Conservation (phyloP, 345 rosid genomes). For the Erodium maritimum region DNA sequence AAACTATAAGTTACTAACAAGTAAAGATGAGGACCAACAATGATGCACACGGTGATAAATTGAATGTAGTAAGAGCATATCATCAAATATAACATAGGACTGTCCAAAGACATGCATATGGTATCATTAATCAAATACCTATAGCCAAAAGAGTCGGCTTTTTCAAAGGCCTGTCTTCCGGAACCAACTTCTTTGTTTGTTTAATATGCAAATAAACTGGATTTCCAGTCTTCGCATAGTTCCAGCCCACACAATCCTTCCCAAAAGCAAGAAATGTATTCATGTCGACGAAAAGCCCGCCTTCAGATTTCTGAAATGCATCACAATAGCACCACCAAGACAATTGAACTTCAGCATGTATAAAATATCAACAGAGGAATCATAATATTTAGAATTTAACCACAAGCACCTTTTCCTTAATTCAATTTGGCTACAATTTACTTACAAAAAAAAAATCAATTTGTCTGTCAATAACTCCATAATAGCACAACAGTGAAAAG, state of each 20-base stretch:
- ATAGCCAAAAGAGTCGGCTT: constrained; percentile 88
- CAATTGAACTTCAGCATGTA: constrained; percentile 1
- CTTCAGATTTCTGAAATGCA: constrained; percentile 72
- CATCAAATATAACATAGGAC: too few relatives aligned
- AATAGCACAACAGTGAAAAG: too few relatives aligned
- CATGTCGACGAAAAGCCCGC: constrained; percentile 86
- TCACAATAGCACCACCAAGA: constrained; percentile 10
- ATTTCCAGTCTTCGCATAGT: constrained; percentile 80
- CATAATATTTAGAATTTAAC: too few relatives aligned
- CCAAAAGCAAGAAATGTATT: constrained; percentile 86
- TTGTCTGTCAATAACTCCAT: too few relatives aligned
- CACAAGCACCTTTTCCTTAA: too few relatives aligned
- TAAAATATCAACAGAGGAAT: background rate
- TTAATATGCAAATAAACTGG: constrained; percentile 83
- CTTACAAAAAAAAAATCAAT: too few relatives aligned
- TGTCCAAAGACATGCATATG: background rate
- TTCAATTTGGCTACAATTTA: too few relatives aligned
- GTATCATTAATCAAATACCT: constrained; percentile 29
- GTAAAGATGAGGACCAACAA: background rate
- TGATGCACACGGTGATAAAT: background rate
- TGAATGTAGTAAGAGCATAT: background rate
- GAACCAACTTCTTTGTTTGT: constrained; percentile 54
- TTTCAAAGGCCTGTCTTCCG: constrained; percentile 84
- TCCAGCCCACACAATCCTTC: constrained; percentile 75
- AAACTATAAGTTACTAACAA: background rate